Base-by-base conservation (phyloP, 108 stramenopile species). In the Cylindrotheca closterium region DNA sequence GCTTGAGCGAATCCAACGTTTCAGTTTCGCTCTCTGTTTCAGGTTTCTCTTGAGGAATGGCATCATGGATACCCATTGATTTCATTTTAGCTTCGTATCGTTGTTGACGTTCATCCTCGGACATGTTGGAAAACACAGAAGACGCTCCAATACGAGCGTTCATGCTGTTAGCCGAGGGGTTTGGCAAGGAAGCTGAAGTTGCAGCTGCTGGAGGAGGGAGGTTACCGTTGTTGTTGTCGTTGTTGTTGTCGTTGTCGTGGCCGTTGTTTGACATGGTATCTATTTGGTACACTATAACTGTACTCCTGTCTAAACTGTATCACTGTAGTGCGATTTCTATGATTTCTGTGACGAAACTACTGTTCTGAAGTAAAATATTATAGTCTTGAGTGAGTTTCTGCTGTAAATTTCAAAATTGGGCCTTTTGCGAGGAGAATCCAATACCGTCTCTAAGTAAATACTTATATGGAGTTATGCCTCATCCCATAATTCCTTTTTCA, bases 1-100 rank as follows among this genome's bases (percentile, higher is more conserved):
- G n/a, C n/a, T n/a, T n/a, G n/a, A n/a, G n/a, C n/a, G n/a, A n/a
- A n/a, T n/a, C n/a, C n/a, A n/a, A n/a, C n/a, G n/a, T n/a, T n/a
- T n/a, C n/a, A n/a, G n/a, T n/a, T n/a, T 26, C 0, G 23, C 24
- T 29, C 17, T 45, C 28, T 19, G 1, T 17, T 30, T 45, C 28
- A n/a, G 29, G 60, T 23, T 62, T 62, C 17, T 48, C 24, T 3
- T 50, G 4, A 45, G 22, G 19, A 19, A 51, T 49, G 19, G 49
- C 24, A 30, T 8, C 3, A 30, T 62, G 60, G 29, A 29, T 47
- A 51, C 50, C 52, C 33, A 34, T 34, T 28, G 33, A 21, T n/a
- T 50, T 51, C 63, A 64, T 64, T 24, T 64, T 64, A 23, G 51
- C 52, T 37, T 64, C 48, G 30, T 34, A 64, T 24, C 51, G 63